Conservation (phyloP, 2,329 filamentous ascomycete species). For the Pseudopithomyces maydicus region DNA sequence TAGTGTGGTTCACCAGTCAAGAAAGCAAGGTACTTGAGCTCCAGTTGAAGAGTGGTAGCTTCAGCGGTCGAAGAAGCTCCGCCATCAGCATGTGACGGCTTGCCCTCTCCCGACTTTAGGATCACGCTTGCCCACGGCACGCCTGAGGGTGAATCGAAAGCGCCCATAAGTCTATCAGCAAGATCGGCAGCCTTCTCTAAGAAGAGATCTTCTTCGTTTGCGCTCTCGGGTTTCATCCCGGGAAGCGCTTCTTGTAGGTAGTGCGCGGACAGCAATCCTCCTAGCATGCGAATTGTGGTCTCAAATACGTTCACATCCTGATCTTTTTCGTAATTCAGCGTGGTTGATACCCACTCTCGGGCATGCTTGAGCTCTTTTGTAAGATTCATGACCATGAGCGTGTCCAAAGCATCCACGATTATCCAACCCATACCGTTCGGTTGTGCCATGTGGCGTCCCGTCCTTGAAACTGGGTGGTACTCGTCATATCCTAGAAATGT, state of each 20-base stretch:
- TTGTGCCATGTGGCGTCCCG: constrained; percentile 78
- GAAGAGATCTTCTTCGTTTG: constrained; percentile 85
- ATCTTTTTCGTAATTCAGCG: constrained; percentile 84
- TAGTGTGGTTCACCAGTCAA: constrained; percentile 90
- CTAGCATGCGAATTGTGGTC: constrained; percentile 96
- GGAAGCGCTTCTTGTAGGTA: constrained; percentile 88
- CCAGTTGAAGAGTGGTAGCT: constrained; percentile 87
- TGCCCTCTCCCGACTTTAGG: constrained; percentile 74
- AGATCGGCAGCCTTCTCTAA: constrained; percentile 95
- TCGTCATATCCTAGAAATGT: constrained; percentile 68
- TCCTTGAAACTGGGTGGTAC: constrained; percentile 82
- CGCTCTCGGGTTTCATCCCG: constrained; percentile 74
- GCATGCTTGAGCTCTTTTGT: constrained; percentile 84
- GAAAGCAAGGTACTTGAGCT: constrained; percentile 96
- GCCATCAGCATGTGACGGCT: constrained; percentile 80
- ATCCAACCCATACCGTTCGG: constrained; percentile 93
- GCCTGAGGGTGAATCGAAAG: constrained; percentile 85
- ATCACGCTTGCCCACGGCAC: constrained; percentile 92
- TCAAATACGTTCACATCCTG: constrained; percentile 98
- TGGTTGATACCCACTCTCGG: constrained; percentile 83
- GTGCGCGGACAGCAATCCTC: constrained; percentile 88
- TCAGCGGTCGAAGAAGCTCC: constrained; percentile 95
- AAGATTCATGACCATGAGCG: constrained; percentile 97
- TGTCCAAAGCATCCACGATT: constrained; percentile 94
- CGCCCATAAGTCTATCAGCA: constrained; percentile 82